Evolutionary conservation across 2,329 filamentous ascomycete genomes (phyloP).

Genomic region (Ustilaginoidea virens): DNA sequence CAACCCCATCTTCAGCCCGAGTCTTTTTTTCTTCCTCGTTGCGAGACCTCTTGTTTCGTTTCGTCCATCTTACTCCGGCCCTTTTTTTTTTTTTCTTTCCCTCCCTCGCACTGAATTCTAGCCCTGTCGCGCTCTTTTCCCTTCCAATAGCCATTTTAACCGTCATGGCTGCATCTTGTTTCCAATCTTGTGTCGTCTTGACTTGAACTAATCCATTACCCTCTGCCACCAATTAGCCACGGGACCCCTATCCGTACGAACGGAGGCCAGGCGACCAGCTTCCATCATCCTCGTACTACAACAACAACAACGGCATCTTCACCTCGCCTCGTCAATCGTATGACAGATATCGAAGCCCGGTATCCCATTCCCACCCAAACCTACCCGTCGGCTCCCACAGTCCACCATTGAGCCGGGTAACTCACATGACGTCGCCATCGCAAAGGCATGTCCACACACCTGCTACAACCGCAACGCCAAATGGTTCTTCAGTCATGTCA

Average conservation of each 20-base stretch:
- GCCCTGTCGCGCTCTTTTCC: no score
- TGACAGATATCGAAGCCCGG: slow-evolving; percentile 31
- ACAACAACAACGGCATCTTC: slow-evolving; percentile 30
- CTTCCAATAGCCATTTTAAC: not conserved
- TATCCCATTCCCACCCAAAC: slow-evolving; percentile 33
- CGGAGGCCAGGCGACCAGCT: slow-evolving; percentile 24
- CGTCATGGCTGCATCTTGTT: slow-evolving; percentile 1
- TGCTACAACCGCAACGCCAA: slow-evolving; percentile 21
- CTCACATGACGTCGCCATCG: slow-evolving; percentile 32
- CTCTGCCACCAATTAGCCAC: slow-evolving; percentile 24
- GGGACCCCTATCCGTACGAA: slow-evolving; percentile 34
- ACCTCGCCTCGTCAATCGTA: slow-evolving; percentile 32
- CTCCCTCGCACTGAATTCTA: no score
- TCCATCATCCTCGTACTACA: slow-evolving; percentile 26
- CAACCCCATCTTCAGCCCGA: no score
- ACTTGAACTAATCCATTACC: no score
- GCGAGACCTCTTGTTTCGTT: no score
- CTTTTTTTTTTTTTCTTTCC: no score
- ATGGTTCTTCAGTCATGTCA: slow-evolving; percentile 23
- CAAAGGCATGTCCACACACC: slow-evolving; percentile 26
- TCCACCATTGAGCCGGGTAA: slow-evolving; percentile 21
- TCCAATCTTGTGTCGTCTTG: no score
- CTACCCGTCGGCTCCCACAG: slow-evolving; percentile 27
- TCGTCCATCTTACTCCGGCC: no score
- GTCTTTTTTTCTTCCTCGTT: no score